Base-by-base conservation (phyloP, 2,329 filamentous ascomycete genomes). In the Clarireedia paspali region DNA sequence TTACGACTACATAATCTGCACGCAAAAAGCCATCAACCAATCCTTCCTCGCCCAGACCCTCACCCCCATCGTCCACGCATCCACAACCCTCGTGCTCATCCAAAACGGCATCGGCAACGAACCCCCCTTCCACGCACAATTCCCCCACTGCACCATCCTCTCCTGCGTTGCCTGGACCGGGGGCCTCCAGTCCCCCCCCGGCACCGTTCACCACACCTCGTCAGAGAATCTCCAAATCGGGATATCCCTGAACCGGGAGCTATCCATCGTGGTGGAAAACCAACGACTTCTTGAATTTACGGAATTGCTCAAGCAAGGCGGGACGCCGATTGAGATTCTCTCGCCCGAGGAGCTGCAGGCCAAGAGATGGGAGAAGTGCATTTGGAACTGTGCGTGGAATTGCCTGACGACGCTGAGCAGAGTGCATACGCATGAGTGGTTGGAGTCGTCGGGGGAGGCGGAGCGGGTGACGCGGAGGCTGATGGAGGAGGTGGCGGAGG, bases 51-150 rank as follows among this genome's bases (percentile, higher is more conserved):
- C 74, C 3, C 63, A 67, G 4, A 57, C 64, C 40, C 63, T 74
- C 38, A 59, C 60, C 4, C 61, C 71, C 59, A 58, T 67, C 60
- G 66, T 78, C 0, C 70, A 73, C 9, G 63, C 61, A 10, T 70
- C 38, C 56, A 83, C 80, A 0, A 74, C 75, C 0, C 77, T 84
- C 39, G 78, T 80, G 5, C 74, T 85, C 1, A 74, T 83, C 15
- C 82, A 85, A 59, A 84, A 84, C 59, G 82, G 82, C 0, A 76
- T 84, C 20, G 76, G 74, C 0, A 82, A 84, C 54, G 82, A 85
- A 63, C 73, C 77, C 6, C 74, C 79, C 10, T 82, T 82, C 53
- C 63, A 68, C 0, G 59, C 63, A 0, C 67, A 67, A 0, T 84
- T 80, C 59, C 79, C 79, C 0, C 54, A 64, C 0, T 76, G 74